Evolutionary conservation across 139 green algal species (phyloP), one percentile per base, ranked within the genome.

Genomic region (Pleodorina starrii): DNA sequence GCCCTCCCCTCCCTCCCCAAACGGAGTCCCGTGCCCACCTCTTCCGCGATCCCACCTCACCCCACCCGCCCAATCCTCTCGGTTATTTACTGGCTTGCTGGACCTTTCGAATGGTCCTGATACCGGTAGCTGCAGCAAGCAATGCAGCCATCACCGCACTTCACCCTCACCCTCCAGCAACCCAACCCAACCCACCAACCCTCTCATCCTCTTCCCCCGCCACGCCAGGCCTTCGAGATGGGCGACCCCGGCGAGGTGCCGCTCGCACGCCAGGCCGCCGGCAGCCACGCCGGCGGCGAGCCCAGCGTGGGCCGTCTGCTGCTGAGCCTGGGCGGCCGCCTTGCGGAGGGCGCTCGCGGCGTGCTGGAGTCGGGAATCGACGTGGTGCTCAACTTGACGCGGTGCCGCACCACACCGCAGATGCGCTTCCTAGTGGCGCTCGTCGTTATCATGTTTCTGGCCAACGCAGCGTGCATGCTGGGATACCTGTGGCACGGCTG

Each of bases 291-390:
- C 27, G 63, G n/a, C 63, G 19, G 68, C 63, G 81, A 87, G 60
- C 81, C 82, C 29, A 50, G 82, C 66, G 66, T 88, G 44, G 82
- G 63, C 10, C 44, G 82, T n/a, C 82, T 88, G 82, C 66, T 88
- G 66, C 44, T 88, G 32, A 66, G 40, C 10, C 82, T 88, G 63
- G 82, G 82, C 66, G 82, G 82, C 17, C 82, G 82, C 59, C 66
- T 88, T 42, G 66, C 38, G 82, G 82, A 88, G 42, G 82, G 82
- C 32, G 44, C 44, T 5, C 82, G 82, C 57, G 66, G 82, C 29
- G 1, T 90, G 74, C 50, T 86, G 74, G 74, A 85, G 35, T n/a
- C 17, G 32, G 59, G 75, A n/a, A n/a, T 86, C 10, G 60, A 85
- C 60, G 63, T 88, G 6, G 44, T 88, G 32, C 44, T 88, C 63